Conservation (phyloP, 495 filamentous ascomycete genomes). For the Penicillium mononematosum region DNA sequence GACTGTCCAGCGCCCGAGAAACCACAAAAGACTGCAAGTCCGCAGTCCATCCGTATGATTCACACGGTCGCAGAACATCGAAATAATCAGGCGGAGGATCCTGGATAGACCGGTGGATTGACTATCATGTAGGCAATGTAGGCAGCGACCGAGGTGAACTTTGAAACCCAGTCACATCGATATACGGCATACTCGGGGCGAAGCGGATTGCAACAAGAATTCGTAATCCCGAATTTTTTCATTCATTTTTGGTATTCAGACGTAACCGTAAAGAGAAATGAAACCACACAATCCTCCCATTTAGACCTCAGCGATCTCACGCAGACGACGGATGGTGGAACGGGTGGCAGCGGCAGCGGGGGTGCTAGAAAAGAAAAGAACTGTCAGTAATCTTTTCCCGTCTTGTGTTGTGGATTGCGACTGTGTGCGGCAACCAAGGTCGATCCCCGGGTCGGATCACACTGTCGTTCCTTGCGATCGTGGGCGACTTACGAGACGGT, state of each 20-base stretch:
- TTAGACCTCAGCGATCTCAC: slow-evolving; percentile 97
- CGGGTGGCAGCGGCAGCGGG: slow-evolving; percentile 94
- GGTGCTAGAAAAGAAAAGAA: slow-evolving; percentile 58
- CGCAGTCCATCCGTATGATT: not conserved
- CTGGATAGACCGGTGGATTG: not conserved
- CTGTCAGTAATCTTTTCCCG: slow-evolving; percentile 21
- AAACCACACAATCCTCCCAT: slow-evolving; percentile 45
- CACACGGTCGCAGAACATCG: not conserved
- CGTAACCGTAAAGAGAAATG: slow-evolving; percentile 42
- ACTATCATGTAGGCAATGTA: not conserved
- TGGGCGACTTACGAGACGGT: slow-evolving; percentile 80
- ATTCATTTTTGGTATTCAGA: slow-evolving; percentile 48
- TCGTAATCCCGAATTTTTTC: slow-evolving; percentile 40
- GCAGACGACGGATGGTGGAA: slow-evolving; percentile 94
- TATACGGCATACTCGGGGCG: slow-evolving; percentile 9
- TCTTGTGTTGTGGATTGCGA: slow-evolving; percentile 1
- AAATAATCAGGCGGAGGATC: not conserved
- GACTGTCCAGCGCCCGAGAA: not conserved
- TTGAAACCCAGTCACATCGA: not conserved
- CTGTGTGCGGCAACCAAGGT: not conserved
- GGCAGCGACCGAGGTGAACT: slow-evolving; percentile 2
- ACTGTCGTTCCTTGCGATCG: not conserved
- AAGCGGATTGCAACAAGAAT: slow-evolving; percentile 24
- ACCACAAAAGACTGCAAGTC: not conserved
- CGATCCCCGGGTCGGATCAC: not conserved